phyloP scores from a whole-genome alignment of 345 rosid genomes.

The Clarkia xantiana region DNA sequence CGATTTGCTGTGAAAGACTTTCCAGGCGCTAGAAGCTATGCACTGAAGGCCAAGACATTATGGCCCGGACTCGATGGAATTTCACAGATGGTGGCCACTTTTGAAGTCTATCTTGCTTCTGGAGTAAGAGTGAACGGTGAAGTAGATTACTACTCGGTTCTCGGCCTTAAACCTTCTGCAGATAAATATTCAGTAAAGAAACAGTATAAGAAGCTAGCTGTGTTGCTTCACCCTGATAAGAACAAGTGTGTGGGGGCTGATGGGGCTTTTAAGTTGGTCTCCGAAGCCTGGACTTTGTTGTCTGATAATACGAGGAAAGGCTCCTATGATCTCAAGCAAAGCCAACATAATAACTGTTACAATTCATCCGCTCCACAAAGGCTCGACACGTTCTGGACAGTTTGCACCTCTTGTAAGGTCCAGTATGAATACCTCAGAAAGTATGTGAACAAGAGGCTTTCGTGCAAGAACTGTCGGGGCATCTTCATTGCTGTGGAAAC shows the following conservation, averaged over 20 bases:
- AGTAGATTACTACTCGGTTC: slow-evolving; percentile 68
- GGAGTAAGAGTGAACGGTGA: slow-evolving; percentile 48
- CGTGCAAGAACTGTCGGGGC: slow-evolving; percentile 98
- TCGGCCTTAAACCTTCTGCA: slow-evolving; percentile 85
- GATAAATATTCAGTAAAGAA: slow-evolving; percentile 77
- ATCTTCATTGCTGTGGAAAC: slow-evolving; percentile 79
- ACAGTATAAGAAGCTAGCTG: slow-evolving; percentile 86
- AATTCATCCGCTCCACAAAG: slow-evolving; percentile 39
- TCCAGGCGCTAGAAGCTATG: slow-evolving; percentile 60
- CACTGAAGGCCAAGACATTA: slow-evolving; percentile 59
- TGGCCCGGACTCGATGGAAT: slow-evolving; percentile 81
- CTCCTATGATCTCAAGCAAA: slow-evolving; percentile 42
- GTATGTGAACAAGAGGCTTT: slow-evolving; percentile 91
- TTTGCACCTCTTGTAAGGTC: slow-evolving; percentile 94
- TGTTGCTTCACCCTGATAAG: slow-evolving; percentile 87
- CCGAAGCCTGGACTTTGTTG: slow-evolving; percentile 87
- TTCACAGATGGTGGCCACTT: slow-evolving; percentile 89
- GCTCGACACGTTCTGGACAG: slow-evolving; percentile 94
- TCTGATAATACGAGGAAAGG: slow-evolving; percentile 57
- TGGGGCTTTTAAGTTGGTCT: slow-evolving; percentile 90
- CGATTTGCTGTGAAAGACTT: slow-evolving; percentile 73
- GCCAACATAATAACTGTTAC: slow-evolving; percentile 30
- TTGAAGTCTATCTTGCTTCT: slow-evolving; percentile 79
- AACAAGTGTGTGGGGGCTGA: slow-evolving; percentile 90
- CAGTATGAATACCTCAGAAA: slow-evolving; percentile 94